These are phyloP conservation scores for Dichomitus squalens DNA, from an alignment of 1,284 basidiomycete genomes.

Conservation along the genomic window DNA sequence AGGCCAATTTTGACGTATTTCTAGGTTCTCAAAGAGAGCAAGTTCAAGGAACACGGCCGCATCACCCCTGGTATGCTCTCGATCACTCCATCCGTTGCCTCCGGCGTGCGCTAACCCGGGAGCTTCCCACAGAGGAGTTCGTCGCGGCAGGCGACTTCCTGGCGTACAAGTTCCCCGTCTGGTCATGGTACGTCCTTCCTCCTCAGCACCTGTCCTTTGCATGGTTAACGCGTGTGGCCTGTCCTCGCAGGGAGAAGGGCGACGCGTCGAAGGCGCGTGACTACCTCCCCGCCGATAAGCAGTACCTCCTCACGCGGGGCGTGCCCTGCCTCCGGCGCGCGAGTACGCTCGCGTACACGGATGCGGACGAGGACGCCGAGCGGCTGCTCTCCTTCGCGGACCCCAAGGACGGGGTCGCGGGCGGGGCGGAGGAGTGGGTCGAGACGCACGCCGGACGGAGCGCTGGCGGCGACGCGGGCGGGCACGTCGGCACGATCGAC, in stretches of 20 bases:
- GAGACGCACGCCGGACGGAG: slow-evolving; percentile 83
- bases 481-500: slow-evolving; percentile 65
- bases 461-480: slow-evolving; percentile 46
- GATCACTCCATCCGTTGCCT: slow-evolving; percentile 9
- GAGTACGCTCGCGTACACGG: slow-evolving; percentile 89
- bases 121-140: slow-evolving; percentile 77
- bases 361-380: slow-evolving; percentile 93
- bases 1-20: slow-evolving; percentile 15
- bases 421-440: slow-evolving; percentile 82
- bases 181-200: slow-evolving; percentile 75
- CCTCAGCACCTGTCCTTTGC: neutral
- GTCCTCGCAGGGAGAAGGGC: slow-evolving; percentile 77
- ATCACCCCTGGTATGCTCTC: slow-evolving; percentile 86
- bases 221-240: neutral
- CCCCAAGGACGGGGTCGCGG: slow-evolving; percentile 34
- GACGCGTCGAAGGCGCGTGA: slow-evolving; percentile 85
- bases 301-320: slow-evolving; percentile 93
- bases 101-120: slow-evolving; percentile 24
- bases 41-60: slow-evolving; percentile 98
- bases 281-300: slow-evolving; percentile 93
- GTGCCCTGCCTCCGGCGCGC: slow-evolving; percentile 93
- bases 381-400: slow-evolving; percentile 81
- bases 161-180: slow-evolving; percentile 94
- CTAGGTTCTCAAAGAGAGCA: slow-evolving; percentile 95
- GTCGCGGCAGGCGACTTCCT: slow-evolving; percentile 95